Evolutionary conservation across 179 eudicot genomes (phyloP).

Genomic region (Heliamphora pulchella): DNA sequence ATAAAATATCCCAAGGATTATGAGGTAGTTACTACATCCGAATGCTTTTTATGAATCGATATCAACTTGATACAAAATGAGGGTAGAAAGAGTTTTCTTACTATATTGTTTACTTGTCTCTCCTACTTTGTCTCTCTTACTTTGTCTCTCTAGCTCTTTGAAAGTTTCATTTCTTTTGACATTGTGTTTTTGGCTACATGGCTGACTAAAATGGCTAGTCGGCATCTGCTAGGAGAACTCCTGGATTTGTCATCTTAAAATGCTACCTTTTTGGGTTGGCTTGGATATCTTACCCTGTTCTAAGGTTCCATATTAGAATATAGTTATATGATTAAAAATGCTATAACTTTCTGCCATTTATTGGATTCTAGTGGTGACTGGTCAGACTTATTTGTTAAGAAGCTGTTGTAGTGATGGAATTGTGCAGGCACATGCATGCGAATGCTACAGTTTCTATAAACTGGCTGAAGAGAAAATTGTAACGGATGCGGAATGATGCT

Average conservation of each 20-base stretch:
- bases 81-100: background rate
- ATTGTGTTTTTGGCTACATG: background rate
- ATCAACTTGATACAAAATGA: background rate
- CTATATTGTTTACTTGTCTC: too few relatives aligned
- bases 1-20: conserved; percentile 61
- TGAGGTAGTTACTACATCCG: conserved; percentile 37
- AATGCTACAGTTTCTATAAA: background rate
- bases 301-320: background rate
- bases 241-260: background rate
- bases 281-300: background rate
- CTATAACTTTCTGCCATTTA: background rate
- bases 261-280: background rate
- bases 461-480: background rate
- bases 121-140: background rate
- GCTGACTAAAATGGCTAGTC: background rate
- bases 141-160: background rate
- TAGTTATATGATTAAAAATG: background rate
- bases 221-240: background rate
- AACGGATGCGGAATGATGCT: too few relatives aligned
- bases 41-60: background rate
- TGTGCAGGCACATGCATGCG: background rate
- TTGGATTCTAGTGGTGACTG: background rate
- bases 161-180: too few relatives aligned
- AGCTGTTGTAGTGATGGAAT: background rate
- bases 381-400: background rate